phyloP scores from a whole-genome alignment of 768 basidiomycete species.

The Collybiopsis luxurians region DNA sequence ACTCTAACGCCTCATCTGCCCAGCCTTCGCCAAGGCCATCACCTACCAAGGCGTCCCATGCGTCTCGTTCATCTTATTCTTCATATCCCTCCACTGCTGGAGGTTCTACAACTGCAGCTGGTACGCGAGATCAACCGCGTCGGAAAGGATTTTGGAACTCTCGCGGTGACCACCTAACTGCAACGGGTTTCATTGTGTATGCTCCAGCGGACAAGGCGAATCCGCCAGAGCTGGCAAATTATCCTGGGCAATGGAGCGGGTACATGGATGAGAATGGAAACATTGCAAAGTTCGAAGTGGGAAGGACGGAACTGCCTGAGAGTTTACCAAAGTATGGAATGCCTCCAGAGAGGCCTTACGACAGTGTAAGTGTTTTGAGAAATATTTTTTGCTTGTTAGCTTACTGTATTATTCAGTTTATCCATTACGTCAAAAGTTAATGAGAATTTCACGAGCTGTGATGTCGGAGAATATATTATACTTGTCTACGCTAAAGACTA shows the following conservation, averaged over 20 bases:
- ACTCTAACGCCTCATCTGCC: slow-evolving; percentile 8
- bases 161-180: slow-evolving; percentile 70
- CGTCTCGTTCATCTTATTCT: slow-evolving; percentile 13
- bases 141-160: slow-evolving; percentile 71
- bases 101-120: not conserved
- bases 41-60: slow-evolving; percentile 5
- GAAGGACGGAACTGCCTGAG: slow-evolving; percentile 56
- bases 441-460: no score
- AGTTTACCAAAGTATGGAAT: slow-evolving; percentile 58
- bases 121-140: slow-evolving; percentile 18
- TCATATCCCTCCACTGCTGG: slow-evolving; percentile 10
- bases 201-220: slow-evolving; percentile 56
- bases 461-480: no score
- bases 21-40: slow-evolving; percentile 19
- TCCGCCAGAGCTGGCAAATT: slow-evolving; percentile 57
- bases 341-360: slow-evolving; percentile 55
- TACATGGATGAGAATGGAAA: slow-evolving; percentile 54
- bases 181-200: slow-evolving; percentile 57
- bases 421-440: no score
- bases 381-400: no score
- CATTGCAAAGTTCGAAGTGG: slow-evolving; percentile 36
- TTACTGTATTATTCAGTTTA: no score
- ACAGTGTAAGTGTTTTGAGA: slow-evolving; percentile 33
- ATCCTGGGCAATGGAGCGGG: slow-evolving; percentile 53
- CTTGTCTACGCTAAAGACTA: no score